These are phyloP conservation scores for Scleromitrula shiraiana DNA, from an alignment of 2,329 filamentous ascomycete species.

Conservation along the genomic window DNA sequence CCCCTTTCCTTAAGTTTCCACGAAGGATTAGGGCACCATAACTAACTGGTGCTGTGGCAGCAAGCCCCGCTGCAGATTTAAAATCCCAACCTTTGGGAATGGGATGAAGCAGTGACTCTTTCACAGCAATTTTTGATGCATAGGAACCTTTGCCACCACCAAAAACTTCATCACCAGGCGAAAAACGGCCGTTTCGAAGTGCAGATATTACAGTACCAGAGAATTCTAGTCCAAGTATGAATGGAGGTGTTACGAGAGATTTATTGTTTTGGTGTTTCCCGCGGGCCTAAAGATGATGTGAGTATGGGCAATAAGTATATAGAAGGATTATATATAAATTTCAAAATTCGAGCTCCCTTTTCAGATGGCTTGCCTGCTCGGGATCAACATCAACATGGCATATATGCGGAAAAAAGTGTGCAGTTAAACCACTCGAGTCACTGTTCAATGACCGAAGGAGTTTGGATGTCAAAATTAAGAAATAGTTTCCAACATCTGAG, in stretches of 20 bases:
- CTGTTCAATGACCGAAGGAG: too few species aligned
- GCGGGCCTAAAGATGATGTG: slow-evolving; percentile 32
- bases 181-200: slow-evolving; percentile 17
- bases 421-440: too few species aligned
- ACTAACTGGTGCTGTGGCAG: slow-evolving; percentile 20
- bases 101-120: slow-evolving; percentile 32
- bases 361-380: too few species aligned
- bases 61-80: slow-evolving; percentile 19
- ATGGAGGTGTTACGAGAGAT: slow-evolving; percentile 46
- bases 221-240: slow-evolving; percentile 53
- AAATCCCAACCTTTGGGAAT: slow-evolving; percentile 22
- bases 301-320: background rate
- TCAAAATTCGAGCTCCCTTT: too few species aligned
- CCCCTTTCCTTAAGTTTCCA: slow-evolving; percentile 15
- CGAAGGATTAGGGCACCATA: slow-evolving; percentile 20
- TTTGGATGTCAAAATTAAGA: too few species aligned
- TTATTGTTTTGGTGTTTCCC: slow-evolving; percentile 54
- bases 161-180: slow-evolving; percentile 45
- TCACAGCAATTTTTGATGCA: slow-evolving; percentile 41
- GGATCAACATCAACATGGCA: too few species aligned
- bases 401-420: too few species aligned
- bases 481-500: too few species aligned
- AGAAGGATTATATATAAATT: background rate
- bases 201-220: slow-evolving; percentile 41
- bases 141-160: slow-evolving; percentile 45